Percentiles rank a stretch among this genome's conserved stretches.
These are phyloP conservation scores for Leptodontidium sp. DNA, from an alignment of 2,329 filamentous ascomycete genomes.

Conservation along the genomic window DNA sequence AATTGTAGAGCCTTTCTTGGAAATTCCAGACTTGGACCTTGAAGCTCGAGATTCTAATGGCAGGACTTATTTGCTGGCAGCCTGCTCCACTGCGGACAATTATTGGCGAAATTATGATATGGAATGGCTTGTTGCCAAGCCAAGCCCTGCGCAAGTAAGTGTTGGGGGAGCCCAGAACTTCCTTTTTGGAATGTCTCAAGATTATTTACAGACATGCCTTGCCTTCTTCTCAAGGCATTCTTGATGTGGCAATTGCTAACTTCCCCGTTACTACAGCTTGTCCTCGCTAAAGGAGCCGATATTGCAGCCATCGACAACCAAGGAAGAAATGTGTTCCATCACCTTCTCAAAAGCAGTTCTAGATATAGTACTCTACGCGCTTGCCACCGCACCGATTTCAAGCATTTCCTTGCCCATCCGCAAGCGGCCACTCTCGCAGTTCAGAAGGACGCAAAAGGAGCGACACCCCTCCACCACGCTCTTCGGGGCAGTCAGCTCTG, in stretches of 20 bases:
- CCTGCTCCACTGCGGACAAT: background rate
- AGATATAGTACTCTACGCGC: background rate
- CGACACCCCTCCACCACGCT: constrained; percentile 24
- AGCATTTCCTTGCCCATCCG: constrained; percentile 30
- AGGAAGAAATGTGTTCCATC: background rate
- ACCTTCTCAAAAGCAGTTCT: background rate
- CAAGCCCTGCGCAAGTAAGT: constrained; percentile 36
- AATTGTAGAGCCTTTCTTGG: background rate
- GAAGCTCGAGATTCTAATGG: background rate
- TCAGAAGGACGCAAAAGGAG: constrained; percentile 24
- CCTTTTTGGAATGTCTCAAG: no score
- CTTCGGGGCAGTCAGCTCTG: constrained; percentile 28
- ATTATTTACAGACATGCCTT: constrained; percentile 39
- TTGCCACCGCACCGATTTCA: background rate
- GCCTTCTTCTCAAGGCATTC: background rate
- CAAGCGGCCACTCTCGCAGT: constrained; percentile 15
- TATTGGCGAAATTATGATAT: background rate
- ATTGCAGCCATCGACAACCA: background rate
- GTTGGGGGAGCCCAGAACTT: no score
- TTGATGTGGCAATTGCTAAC: background rate
- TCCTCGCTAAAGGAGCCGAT: background rate
- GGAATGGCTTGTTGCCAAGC: background rate
- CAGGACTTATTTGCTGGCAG: background rate
- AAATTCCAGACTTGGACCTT: background rate
- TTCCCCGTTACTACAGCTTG: background rate